Base-by-base conservation (phyloP, 2,329 filamentous ascomycete species). In the Passalora sequoiae region DNA sequence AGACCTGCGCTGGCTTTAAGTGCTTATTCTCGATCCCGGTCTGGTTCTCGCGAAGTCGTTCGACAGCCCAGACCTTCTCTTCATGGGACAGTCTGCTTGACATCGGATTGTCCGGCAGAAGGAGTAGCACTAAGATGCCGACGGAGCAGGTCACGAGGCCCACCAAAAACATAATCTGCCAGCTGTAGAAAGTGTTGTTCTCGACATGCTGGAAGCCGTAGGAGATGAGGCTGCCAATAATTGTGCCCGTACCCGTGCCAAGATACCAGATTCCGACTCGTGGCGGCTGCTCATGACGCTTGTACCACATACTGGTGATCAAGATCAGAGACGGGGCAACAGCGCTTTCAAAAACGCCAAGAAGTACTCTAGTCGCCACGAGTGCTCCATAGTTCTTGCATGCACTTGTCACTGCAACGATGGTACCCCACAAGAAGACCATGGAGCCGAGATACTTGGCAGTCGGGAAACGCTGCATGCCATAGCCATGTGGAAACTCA, bases 201-300 rank as follows among this genome's bases (percentile, higher is more conserved):
- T 48, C 38, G 27, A 54, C 54, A 39, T 79, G 74, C 1, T 74
- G 75, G 12, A 82, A 62, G 0, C 76, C 78, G 44, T 72, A 81
- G 0, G 78, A 78, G 10, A 80, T 56, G 0, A 71, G 68, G 0
- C 75, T 75, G 0, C 77, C 78, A 9, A 78, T 43, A 29, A 82
- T 20, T n/a, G 32, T 36, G 0, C 76, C 75, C 0, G 73, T 46
- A 0, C 78, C 78, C 39, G 78, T 83, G 0, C 77, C 81, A 3
- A 76, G 69, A 51, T 84, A 84, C 81, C 81, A 85, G n/a, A 74
- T 73, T 0, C 78, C 78, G 3, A 83, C 73, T 0, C 81, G 71
- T 19, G 81, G 60, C 0, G 80, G 78, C 60, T 84, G 81, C 54
- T 85, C 79, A 21, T 50, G 20, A 21, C 53, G 45, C 32, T 58